Percentiles rank a stretch among this genome's conserved stretches.
phyloP scores from a whole-genome alignment of 73 alveolate genomes.

The Uronychia setigera region DNA sequence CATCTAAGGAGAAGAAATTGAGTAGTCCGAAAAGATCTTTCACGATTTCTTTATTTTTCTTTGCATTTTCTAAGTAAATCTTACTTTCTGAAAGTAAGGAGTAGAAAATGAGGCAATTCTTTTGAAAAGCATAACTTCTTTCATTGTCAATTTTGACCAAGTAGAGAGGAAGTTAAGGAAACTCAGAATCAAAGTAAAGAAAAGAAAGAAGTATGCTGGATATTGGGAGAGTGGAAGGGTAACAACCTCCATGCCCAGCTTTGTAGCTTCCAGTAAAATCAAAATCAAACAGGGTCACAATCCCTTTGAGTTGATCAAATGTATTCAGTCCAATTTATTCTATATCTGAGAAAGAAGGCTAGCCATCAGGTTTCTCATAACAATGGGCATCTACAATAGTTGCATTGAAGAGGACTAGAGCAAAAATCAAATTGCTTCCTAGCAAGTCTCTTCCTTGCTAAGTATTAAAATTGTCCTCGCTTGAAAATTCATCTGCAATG shows the following conservation, averaged over 20 bases:
- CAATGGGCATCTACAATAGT: neutral
- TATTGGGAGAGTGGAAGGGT: conserved; percentile 20
- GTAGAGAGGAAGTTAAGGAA: neutral
- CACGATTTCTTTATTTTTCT: neutral
- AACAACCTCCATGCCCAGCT: conserved; percentile 27
- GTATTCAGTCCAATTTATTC: neutral
- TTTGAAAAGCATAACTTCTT: neutral
- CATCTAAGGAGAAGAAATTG: neutral
- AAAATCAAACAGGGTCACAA: conserved; percentile 24
- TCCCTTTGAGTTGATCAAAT: conserved; percentile 19
- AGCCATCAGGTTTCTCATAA: conserved; percentile 12
- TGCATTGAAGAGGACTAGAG: conserved; percentile 21
- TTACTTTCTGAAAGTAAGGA: neutral
- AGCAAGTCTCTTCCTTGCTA: conserved; percentile 21
- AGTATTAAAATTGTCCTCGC: neutral
- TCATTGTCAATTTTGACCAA: neutral
- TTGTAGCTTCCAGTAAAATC: conserved; percentile 35
- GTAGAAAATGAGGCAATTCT: neutral
- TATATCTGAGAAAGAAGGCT: neutral
- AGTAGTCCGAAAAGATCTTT: neutral
- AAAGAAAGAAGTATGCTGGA: neutral
- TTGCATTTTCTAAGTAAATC: neutral
- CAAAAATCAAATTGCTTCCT: conserved; percentile 31
- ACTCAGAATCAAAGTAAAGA: neutral
- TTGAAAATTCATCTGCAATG: neutral